Conservation (phyloP, 2,329 filamentous ascomycete genomes). For the Fusarium bactridioides region DNA sequence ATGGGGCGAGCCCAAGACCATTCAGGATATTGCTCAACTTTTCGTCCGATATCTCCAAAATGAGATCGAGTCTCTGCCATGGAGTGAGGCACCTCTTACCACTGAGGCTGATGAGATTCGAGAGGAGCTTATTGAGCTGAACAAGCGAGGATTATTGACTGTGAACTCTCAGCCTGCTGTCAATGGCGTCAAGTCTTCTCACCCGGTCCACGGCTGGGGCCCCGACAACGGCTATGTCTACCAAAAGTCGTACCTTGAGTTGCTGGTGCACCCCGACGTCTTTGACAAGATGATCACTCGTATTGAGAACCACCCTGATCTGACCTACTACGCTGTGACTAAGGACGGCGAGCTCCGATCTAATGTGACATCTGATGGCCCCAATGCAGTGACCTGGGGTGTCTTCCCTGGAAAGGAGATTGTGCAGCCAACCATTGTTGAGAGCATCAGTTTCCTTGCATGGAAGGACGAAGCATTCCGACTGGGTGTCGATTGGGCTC, state of each 20-base stretch:
- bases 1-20: constrained; percentile 84
- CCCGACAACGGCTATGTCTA: constrained; percentile 96
- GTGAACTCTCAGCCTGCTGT: constrained; percentile 98
- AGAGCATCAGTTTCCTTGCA: constrained; percentile 95
- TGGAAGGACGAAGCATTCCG: constrained; percentile 99
- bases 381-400: constrained; percentile 99
- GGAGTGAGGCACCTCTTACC: constrained; percentile 91
- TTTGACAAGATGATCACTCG: constrained; percentile 79
- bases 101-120: constrained; percentile 83
- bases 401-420: constrained; percentile 99
- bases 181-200: constrained; percentile 85
- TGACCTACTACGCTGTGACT: constrained; percentile 95
- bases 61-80: constrained; percentile 83
- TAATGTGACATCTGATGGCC: constrained; percentile 84
- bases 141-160: constrained; percentile 86
- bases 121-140: constrained; percentile 79
- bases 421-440: constrained; percentile 99
- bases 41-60: constrained; percentile 88
- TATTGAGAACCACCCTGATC: constrained; percentile 78
- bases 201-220: constrained; percentile 92
- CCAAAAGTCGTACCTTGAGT: constrained; percentile 96
- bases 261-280: constrained; percentile 83
- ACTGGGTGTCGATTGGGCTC: constrained; percentile 91
- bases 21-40: constrained; percentile 81
- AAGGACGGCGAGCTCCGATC: constrained; percentile 82